phyloP scores from a whole-genome alignment of 73 alveolate species.

The Durusdinium trenchii region DNA sequence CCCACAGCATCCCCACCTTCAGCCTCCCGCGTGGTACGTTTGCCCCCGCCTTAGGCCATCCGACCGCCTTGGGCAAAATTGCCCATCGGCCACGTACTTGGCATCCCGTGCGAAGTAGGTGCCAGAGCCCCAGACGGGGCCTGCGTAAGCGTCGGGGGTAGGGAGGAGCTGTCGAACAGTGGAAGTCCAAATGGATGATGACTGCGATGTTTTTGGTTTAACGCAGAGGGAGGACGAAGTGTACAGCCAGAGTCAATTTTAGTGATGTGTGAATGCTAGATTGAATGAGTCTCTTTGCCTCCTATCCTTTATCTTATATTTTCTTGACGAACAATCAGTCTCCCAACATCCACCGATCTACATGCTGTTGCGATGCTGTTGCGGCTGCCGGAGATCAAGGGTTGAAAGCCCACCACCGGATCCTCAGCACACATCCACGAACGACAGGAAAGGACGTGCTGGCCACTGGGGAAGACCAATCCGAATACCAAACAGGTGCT shows the following conservation, averaged over 20 bases:
- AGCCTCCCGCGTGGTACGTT: conserved; percentile 4
- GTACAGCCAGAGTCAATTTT: background rate
- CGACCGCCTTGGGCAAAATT: conserved; percentile 57
- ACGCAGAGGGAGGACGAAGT: background rate
- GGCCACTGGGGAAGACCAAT: no score
- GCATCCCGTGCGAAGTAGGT: conserved; percentile 87
- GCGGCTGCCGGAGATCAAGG: conserved; percentile 72
- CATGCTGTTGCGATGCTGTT: conserved; percentile 47
- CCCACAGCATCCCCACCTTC: conserved; percentile 12
- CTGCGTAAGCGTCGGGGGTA: background rate
- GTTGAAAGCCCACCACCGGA: conserved; percentile 63
- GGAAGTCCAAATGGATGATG: background rate
- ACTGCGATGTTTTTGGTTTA: background rate
- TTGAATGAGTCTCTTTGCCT: background rate
- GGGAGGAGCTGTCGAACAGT: background rate
- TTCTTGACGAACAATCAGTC: background rate
- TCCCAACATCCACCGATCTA: no score
- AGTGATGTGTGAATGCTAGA: background rate
- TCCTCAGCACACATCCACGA: conserved; percentile 26
- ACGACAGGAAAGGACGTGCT: no score
- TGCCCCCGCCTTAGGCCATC: conserved; percentile 36
- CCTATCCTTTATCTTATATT: background rate
- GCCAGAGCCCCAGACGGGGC: conserved; percentile 85
- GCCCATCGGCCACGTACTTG: conserved; percentile 74
- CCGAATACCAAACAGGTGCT: no score